A percentile compares a stretch with the other conserved stretches of the same genome.
phyloP scores from a whole-genome alignment of 208 protist species.

The Angomonas ambiguus region DNA sequence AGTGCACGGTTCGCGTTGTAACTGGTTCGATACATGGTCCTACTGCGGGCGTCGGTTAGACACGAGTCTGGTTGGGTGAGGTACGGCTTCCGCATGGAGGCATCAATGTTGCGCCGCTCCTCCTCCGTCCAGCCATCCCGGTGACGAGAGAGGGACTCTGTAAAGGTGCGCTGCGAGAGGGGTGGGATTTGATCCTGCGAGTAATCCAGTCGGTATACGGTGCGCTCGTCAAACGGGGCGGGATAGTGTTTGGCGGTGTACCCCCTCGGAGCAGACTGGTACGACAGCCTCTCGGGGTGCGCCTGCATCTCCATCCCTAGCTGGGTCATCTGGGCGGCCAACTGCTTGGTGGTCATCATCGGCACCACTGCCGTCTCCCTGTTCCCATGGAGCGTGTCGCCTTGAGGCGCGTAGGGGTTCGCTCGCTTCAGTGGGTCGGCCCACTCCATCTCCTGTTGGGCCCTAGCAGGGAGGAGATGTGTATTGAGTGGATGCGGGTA shows the following conservation, averaged over 20 bases:
- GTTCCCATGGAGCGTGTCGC: conserved; percentile 17
- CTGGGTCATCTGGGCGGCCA: conserved; percentile 32
- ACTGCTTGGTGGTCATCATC: conserved; percentile 59
- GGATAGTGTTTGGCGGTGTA: conserved; percentile 15
- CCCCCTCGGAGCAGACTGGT: conserved; percentile 16
- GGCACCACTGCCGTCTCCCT: conserved; percentile 16
- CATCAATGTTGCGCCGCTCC: conserved; percentile 55
- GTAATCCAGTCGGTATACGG: conserved; percentile 79
- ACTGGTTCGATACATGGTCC: conserved; percentile 62
- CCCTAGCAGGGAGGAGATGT: conserved; percentile 31
- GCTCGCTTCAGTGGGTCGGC: conserved; percentile 33
- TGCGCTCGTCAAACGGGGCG: conserved; percentile 53
- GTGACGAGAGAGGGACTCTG: conserved; percentile 43
- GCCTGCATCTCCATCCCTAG: conserved; percentile 39
- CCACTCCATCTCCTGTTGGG: conserved; percentile 30
- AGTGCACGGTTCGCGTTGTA: conserved; percentile 15
- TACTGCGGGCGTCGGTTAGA: conserved; percentile 25
- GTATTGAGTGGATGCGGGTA: conserved; percentile 65
- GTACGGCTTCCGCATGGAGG: conserved; percentile 61
- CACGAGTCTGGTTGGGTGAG: conserved; percentile 56
- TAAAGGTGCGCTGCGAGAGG: conserved; percentile 16
- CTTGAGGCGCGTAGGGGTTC: conserved; percentile 49
- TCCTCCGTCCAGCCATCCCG: conserved; percentile 56
- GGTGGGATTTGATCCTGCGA: conserved; percentile 35
- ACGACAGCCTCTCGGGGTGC: conserved; percentile 14